Evolutionary conservation across 2,329 filamentous ascomycete genomes (phyloP), one percentile per base, ranked within the genome.

Genomic region (Cadophora malorum): DNA sequence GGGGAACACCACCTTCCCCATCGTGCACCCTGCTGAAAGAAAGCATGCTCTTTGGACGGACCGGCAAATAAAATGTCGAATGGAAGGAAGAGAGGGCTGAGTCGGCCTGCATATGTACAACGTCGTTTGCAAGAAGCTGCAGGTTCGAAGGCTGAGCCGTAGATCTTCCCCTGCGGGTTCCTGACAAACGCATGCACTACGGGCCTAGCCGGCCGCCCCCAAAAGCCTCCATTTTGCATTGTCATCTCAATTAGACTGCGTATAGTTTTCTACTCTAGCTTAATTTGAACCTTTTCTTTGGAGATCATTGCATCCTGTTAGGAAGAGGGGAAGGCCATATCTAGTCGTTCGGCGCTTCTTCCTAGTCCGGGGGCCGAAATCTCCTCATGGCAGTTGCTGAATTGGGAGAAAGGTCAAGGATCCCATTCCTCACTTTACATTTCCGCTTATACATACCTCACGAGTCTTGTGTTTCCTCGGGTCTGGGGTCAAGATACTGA

Each of bases 81-180:
- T 1, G 7, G 10, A 12, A n/a, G 19, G 31, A 4, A 1, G 33
- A 45, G n/a, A 35, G 23, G 33, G 56, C 56, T 45, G 56, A 59
- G 56, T 45, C n/a, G 45, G 45, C 45, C 45, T 49, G 45, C 21
- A 21, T 21, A 4, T 21, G 45, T 49, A n/a, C 45, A 9, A 21
- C n/a, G 21, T 21, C 45, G 45, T 21, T 49, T 21, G 7, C 45
- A 21, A 21, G n/a, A 49, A 49, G 56, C 56, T 45, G 56, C 55
- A 59, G 35, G 1, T 59, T 59, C 28, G 35, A 41, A 59, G 56
- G 56, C 56, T 59, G 56, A 45, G 56, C 35, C 56, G 56, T 59
- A 25, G 33, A 59, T 45, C 21, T 59, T 41, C 56, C 33, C 56
- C 33, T 59, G 56, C 56, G 21, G 35, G 35, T 41, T 41, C 56